Evolutionary conservation across 2,329 filamentous ascomycete species (phyloP), one percentile per base, ranked within the genome.

Genomic region (Sclerotinia subarctica): DNA sequence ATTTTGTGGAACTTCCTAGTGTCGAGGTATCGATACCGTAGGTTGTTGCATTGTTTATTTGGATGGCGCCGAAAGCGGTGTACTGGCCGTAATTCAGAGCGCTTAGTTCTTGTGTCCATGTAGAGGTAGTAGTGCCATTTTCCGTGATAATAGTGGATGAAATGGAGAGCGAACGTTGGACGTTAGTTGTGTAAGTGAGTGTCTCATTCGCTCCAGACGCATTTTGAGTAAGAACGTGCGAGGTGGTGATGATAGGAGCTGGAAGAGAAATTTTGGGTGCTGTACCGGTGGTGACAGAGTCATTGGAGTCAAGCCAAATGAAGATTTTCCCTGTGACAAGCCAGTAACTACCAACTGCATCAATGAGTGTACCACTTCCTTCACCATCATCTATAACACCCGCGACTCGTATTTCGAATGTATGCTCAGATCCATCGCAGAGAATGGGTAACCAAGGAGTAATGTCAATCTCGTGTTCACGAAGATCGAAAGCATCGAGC

Each of bases 381-480:
- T 79, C 76, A 1, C 81, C 82, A 64, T 77, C 79, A 70, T 91
- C 86, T 57, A 87, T 78, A 11, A 94, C 79, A 0, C 90, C 91
- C 0, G 84, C 83, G 5, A 95, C 84, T 26, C 83, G 81, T 62
- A 96, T 87, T 65, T 86, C 84, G 74, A 94, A 92, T 0, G 80
- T 86, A 76, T 94, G 91, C 8, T 81, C 72, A 2, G 80, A 73
- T 0, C 88, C 89, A 73, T 94, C 88, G 71, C 85, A 88, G 0
- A 95, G 82, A 1, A 90, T 69, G 0, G 90, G 86, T 3, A 95
- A 80, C 82, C 90, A 95, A 0, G 91, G 88, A 1, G 91, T 90
- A 59, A 96, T 88, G 74, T 96, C 92, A 70, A 96, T 91, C 76
- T 95, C 90, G 71, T 92, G 88, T 76, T 95, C 91, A 56, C 85